Evolutionary conservation across 2,329 filamentous ascomycete genomes (phyloP), one percentile per base, ranked within the genome.

Genomic region (Pseudodiploospora longispora): DNA sequence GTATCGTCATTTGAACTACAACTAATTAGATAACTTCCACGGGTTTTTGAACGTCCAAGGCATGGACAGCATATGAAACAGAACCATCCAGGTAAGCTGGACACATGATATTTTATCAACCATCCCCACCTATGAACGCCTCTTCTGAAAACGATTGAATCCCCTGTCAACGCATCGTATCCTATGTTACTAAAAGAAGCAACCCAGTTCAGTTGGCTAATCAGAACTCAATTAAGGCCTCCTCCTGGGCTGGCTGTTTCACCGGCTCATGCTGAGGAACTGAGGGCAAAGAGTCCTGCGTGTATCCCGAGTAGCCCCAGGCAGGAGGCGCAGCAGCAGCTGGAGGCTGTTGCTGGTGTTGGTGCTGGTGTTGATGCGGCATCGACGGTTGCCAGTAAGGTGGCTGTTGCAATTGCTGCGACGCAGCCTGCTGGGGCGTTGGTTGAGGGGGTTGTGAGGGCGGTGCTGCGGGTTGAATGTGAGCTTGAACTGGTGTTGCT

Each of bases 221-320:
- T 59, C 53, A 90, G 49, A 91, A 71, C 62, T 93, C 87, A 63
- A 93, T 93, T 56, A 93, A 65, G 47, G 81, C 84, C 64, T 91
- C 87, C 63, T 91, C 86, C 38, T 84, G 74, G 1, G 69, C 74
- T 10, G 75, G 76, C 55, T 72, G 56, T 48, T 60, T 58, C 27
- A 57, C 48, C 3, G 63, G 65, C 36, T 68, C 66, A 40, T 64
- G 72, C 42, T 66, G 65, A 9, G 76, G 79, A 29, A 77, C 72
- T 3, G 76, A 70, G 1, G 85, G 84, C 55, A 87, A 87, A 3
- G 75, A 67, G 27, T 82, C 76, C 55, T 79, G 77, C 3, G 63
- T 66, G 54, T 79, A 82, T 6, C 71, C 68, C 8, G 61, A 49
- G 48, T 79, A 77, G 3, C 63, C 66, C 52, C 66, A 64, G n/a